Evolutionary conservation across 768 basidiomycete genomes (phyloP), one percentile per base, ranked within the genome.

Genomic region (Thelephora aurantiotincta): DNA sequence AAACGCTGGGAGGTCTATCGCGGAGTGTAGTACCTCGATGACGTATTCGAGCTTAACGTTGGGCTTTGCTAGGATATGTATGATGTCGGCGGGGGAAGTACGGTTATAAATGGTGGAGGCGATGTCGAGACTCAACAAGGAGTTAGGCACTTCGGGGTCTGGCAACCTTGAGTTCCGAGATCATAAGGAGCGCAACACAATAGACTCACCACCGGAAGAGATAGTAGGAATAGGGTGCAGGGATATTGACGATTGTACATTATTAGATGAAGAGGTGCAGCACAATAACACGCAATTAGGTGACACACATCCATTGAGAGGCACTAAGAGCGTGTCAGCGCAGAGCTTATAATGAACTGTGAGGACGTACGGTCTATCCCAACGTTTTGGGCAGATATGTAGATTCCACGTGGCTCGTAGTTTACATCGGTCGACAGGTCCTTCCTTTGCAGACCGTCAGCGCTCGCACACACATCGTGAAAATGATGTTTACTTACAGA

Each of bases 261-360:
- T 20, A 41, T 52, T 26, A 33, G 73, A 66, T 1, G 72, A 68
- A 5, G 80, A 70, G 3, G 73, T 52, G 6, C 73, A 69, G 54
- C 75, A 80, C 7, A 84, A 50, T 35, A 84, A 64, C 11, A 65
- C 60, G 44, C 68, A 63, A 54, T 81, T 85, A 30, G 74, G 82
- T 4, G 86, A 88, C 2, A 70, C 47, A 1, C 63, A 61, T 13
- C 73, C 70, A 50, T 67, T 70, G 22, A 78, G 57, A 3, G 82
- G 80, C 48, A 82, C 84, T 88, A 51, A 13, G 44, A 11, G 33
- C 48, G 6, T 43, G 33, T n/a, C 20, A n/a, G 13, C 16, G 33
- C 22, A 5, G 30, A 13, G 30, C 12, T 14, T 43, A n/a, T 44
- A 19, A 42, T 46, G 6, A 46, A 33, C 36, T 13, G 33, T 20